phyloP scores from a whole-genome alignment of 768 basidiomycete genomes.

The Sistotremastrum suecicum region DNA sequence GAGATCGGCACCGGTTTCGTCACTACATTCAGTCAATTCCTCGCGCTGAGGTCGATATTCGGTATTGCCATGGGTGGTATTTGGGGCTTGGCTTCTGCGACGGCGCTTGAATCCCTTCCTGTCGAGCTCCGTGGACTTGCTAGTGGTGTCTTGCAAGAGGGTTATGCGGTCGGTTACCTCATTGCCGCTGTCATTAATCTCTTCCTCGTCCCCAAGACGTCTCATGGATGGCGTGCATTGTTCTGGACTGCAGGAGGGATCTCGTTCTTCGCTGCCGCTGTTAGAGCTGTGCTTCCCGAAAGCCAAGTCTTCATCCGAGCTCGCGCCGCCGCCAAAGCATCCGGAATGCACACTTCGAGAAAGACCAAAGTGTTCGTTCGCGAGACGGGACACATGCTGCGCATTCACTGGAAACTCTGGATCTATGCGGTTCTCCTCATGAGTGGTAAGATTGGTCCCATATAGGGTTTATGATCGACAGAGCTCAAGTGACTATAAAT shows the following conservation, averaged over 20 bases:
- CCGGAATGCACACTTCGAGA: conserved; percentile 21
- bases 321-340: conserved; percentile 34
- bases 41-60: conserved; percentile 71
- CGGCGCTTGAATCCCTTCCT: conserved; percentile 81
- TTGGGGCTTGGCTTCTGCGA: conserved; percentile 75
- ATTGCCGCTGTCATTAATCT: conserved; percentile 77
- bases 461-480: background rate
- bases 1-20: conserved; percentile 76
- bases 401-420: conserved; percentile 66
- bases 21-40: conserved; percentile 61
- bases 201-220: conserved; percentile 28
- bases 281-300: conserved; percentile 65
- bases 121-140: conserved; percentile 76
- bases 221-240: conserved; percentile 50
- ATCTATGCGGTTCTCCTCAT: conserved; percentile 77
- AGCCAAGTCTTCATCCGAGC: conserved; percentile 59
- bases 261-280: conserved; percentile 48
- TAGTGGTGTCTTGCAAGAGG: conserved; percentile 77
- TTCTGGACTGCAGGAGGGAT: conserved; percentile 74
- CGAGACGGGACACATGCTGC: conserved; percentile 67
- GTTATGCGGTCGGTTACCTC: conserved; percentile 79
- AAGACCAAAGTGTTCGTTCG: conserved; percentile 61
- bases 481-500: conserved; percentile 1
- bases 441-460: conserved; percentile 27
- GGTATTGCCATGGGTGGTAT: conserved; percentile 84